Evolutionary conservation across 2,329 filamentous ascomycete species (phyloP), one percentile per base, ranked within the genome.

Genomic region (Nannizziopsis arthrosporioides): DNA sequence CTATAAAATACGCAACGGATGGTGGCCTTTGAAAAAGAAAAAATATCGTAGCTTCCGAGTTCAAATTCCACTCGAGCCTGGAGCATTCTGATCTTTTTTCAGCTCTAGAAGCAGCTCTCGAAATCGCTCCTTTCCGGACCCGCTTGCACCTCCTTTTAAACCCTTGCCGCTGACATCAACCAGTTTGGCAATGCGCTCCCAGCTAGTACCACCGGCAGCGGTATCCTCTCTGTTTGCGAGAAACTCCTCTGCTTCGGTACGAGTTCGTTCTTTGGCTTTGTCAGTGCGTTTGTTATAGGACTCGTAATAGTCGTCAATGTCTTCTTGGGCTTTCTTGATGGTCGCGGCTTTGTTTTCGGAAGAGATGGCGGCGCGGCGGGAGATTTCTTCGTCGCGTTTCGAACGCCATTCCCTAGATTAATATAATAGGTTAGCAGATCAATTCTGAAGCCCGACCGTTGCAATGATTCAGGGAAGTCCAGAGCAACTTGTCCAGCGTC

Each of bases 261-360:
- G 80, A 49, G 90, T 92, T 72, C 94, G 86, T 17, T 83, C 75
- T 57, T 95, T 83, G 51, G 78, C 80, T 77, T 96, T 96, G 66
- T 98, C 92, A 67, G 92, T 90, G 73, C 95, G 94, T 68, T 84
- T 82, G 73, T 96, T 96, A 75, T 98, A 98, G 70, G 94, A 95
- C 63, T 95, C 89, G 74, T 98, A 98, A 71, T 96, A 98, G 66
- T 95, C 92, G 65, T 98, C 92, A 55, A 98, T 94, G 66, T 93
- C 92, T 64, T 89, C 78, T 63, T 88, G 87, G 9, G 92, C 92
- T 58, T 92, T 87, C 65, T 86, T 81, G 63, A 95, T 72, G 1
- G 88, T 95, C 65, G 90, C 82, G 54, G 80, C 78, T 65, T 92
- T 92, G 70, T 89, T 86, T 55, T 80, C 75, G 37, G 81, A 79